A percentile compares a stretch with the other conserved stretches of the same genome.
Evolutionary conservation across 2,329 filamentous ascomycete genomes (phyloP).

Genomic region (Calonectria honghensis): DNA sequence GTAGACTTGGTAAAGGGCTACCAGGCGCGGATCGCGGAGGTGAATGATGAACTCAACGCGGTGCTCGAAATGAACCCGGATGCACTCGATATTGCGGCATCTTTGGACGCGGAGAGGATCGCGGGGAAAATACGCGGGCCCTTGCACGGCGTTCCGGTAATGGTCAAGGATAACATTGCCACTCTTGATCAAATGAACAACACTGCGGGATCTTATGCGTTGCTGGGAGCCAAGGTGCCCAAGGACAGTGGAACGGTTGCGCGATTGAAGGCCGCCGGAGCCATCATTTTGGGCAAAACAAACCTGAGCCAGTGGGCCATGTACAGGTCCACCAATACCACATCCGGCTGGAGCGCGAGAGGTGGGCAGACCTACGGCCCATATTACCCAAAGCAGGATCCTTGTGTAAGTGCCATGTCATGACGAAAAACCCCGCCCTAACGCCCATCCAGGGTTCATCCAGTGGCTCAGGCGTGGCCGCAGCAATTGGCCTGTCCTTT

Average conservation of each 20-base stretch:
- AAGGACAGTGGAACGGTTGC: slow-evolving; percentile 1
- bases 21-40: not conserved
- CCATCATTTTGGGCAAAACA: not conserved
- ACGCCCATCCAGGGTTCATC: not conserved
- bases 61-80: slow-evolving; percentile 9
- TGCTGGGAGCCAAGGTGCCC: slow-evolving; percentile 3
- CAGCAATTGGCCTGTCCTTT: not conserved
- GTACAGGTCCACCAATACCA: slow-evolving; percentile 1
- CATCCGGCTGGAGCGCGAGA: slow-evolving; percentile 10
- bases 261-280: not conserved
- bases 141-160: not conserved
- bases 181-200: slow-evolving; percentile 6
- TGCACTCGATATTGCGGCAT: not conserved
- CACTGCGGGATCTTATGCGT: not conserved
- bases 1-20: not conserved
- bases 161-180: slow-evolving; percentile 9
- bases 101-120: not conserved
- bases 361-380: not conserved
- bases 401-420: not conserved
- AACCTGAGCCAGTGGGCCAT: slow-evolving; percentile 11
- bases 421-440: not conserved
- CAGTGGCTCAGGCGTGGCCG: not conserved
- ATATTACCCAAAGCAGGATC: not conserved
- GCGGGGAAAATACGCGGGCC: not conserved
- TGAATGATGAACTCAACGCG: not conserved